Evolutionary conservation across 805 yeast genomes (phyloP), one percentile per base, ranked within the genome.

Genomic region (Zygotorulaspora florentina): DNA sequence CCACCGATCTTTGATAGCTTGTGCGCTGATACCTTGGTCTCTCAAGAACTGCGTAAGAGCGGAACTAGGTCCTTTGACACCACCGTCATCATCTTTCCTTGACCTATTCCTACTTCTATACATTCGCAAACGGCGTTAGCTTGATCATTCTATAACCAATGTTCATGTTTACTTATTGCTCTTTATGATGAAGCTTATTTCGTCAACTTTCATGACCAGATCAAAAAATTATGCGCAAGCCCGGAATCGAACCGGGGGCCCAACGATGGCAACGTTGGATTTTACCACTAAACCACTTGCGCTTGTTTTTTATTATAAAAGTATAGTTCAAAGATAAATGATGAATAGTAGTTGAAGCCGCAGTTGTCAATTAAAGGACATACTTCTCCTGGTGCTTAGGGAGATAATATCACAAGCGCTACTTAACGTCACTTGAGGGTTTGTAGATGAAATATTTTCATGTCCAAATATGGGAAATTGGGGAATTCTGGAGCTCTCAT

Each of bases 21-120:
- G 88, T 1, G 96, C 88, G 58, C 72, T 85, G 67, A 90, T 90
- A 29, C 97, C 97, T 65, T 89, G 95, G 46, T 85, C 87, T 40
- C 89, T 73, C 49, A 90, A 73, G 58, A 90, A 90, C 65, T 86
- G 93, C 0, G 96, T 90, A 54, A 90, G 71, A 0, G 97, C 97
- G 54, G 95, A 84, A 69, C 87, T 87, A 37, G 95, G 77, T 1
- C 77, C 77, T 48, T 70, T 65, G 46, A 72, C 68, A 2, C 62
- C 61, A n/a, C 57, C 52, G 17, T 52, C 54, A 17, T 48, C 60
- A 10, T 51, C 55, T n/a, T 40, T 51, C 15, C 47, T 41, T 7
- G 37, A 35, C 37, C 61, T 53, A 28, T 57, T 54, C 41, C 62
- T 58, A 40, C 58, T 55, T 43, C 67, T 55, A 39, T 61, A 61